A percentile compares a stretch with the other conserved stretches of the same genome.
Conservation (phyloP, 768 basidiomycete species). For the Lactifluus pinguis region DNA sequence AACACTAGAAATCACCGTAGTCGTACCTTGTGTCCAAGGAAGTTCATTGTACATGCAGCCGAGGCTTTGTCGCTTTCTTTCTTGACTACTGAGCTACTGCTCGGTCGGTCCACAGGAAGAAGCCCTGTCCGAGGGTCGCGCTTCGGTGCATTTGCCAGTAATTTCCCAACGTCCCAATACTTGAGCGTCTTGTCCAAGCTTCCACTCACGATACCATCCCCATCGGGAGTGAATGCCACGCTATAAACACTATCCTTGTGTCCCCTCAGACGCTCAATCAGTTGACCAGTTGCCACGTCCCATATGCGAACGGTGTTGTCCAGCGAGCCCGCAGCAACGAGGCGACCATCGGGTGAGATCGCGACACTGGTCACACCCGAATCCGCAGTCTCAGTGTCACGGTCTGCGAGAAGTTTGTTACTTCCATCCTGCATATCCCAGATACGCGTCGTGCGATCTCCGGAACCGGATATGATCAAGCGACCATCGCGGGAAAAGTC, state of each 20-base stretch:
- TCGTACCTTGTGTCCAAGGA: conserved; percentile 78
- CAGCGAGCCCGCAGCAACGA: conserved; percentile 51
- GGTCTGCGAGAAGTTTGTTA: conserved; percentile 37
- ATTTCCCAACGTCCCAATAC: conserved; percentile 47
- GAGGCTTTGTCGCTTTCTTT: conserved; percentile 40
- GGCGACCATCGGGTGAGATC: conserved; percentile 49
- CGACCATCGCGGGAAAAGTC: conserved; percentile 85
- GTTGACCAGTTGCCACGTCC: conserved; percentile 51
- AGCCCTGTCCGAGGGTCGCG: conserved; percentile 14
- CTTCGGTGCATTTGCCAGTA: conserved; percentile 30
- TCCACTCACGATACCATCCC: conserved; percentile 79
- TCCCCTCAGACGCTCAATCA: conserved; percentile 48
- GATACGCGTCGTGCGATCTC: conserved; percentile 56
- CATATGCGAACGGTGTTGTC: conserved; percentile 64
- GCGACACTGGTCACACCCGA: conserved; percentile 54
- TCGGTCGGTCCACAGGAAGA: conserved; percentile 16
- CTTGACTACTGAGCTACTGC: conserved; percentile 26
- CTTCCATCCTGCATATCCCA: conserved; percentile 48
- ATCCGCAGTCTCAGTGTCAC: conserved; percentile 43
- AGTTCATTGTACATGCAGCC: conserved; percentile 66
- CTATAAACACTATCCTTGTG: conserved; percentile 58
- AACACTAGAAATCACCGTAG: background rate
- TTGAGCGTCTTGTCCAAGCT: conserved; percentile 62
- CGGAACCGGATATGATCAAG: conserved; percentile 83
- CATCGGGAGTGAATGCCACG: conserved; percentile 88